phyloP scores from a whole-genome alignment of 345 rosid genomes.

The Eucalyptus curtisii region DNA sequence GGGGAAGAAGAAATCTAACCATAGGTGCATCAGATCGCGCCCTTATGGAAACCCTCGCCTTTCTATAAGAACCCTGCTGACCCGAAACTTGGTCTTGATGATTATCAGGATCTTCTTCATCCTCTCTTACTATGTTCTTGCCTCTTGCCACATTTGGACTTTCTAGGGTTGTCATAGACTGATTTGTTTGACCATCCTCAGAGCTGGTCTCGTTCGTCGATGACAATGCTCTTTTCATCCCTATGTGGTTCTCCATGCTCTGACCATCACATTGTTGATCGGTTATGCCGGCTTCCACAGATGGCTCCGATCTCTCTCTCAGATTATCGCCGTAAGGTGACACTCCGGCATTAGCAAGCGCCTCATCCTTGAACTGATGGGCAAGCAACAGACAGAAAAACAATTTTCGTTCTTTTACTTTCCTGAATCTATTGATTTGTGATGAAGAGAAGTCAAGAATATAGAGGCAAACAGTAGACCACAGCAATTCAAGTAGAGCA shows the following conservation, averaged over 20 bases:
- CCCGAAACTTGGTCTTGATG: not conserved
- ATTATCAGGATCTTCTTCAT: not conserved
- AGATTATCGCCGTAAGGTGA: not conserved
- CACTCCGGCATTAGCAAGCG: not conserved
- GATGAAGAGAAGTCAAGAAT: not conserved
- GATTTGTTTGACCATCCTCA: not conserved
- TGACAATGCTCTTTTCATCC: not conserved
- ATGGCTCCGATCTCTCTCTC: not conserved
- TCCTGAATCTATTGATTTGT: not conserved
- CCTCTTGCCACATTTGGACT: not conserved
- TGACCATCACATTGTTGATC: not conserved
- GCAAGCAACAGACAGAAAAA: not conserved
- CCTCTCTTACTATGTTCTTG: not conserved
- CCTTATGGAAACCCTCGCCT: constrained; percentile 55
- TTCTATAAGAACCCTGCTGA: constrained; percentile 27
- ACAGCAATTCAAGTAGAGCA: not conserved
- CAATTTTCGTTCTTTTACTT: not conserved
- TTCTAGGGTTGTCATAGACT: not conserved
- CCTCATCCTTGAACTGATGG: not conserved
- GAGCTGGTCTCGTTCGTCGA: not conserved
- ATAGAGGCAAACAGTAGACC: not conserved
- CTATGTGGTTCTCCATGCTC: not conserved
- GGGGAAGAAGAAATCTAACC: constrained; percentile 5
- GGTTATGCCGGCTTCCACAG: not conserved
- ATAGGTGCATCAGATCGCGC: constrained; percentile 42